Base-by-base conservation (phyloP, 768 basidiomycete genomes). In the Tricholoma sp. region DNA sequence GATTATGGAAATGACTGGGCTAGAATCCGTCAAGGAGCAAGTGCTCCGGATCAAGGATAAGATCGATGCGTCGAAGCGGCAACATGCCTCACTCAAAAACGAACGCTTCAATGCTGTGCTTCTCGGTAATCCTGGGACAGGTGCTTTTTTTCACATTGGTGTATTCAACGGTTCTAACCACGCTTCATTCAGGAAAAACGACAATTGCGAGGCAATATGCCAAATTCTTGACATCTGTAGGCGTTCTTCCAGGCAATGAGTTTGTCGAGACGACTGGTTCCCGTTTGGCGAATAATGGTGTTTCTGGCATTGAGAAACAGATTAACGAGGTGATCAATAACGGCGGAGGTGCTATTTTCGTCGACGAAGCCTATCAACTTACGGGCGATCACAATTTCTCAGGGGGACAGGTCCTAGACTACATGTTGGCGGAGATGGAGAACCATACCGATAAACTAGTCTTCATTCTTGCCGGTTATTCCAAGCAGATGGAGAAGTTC, bases 311-410 rank as follows among this genome's bases (percentile, higher is more conserved):
- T 0, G 77, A 84, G 66, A 80, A 80, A 54, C 64, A 76, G 13
- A 61, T 88, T 10, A 74, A 81, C 34, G 63, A 69, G 0, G 70
- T 82, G 1, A 55, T 81, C 33, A 72, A 68, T 2, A 76, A 71
- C 3, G 86, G 85, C 0, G 86, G 86, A 47, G 86, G 86, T 0
- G 72, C 79, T 0, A 76, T 89, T 37, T 88, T 89, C 65, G 71
- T 88, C 31, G 87, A 89, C 60, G 87, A 89, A 61, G 85, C 87
- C 1, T 89, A 89, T 58, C 87, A 86, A 57, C 76, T 89, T 2
- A 76, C 79, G 0, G 74, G 67, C 44, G 70, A 74, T 29, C 69
- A 80, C 60, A 83, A 79, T 59, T 63, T 63, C 11, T 69, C 73
- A 34, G 87, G 86, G 10, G 60, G 69, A 10, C 79, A 83, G 56